Evolutionary conservation across 164 flowering plant genomes (phyloP).

Genomic region (grape (Vitis vinifera)): DNA sequence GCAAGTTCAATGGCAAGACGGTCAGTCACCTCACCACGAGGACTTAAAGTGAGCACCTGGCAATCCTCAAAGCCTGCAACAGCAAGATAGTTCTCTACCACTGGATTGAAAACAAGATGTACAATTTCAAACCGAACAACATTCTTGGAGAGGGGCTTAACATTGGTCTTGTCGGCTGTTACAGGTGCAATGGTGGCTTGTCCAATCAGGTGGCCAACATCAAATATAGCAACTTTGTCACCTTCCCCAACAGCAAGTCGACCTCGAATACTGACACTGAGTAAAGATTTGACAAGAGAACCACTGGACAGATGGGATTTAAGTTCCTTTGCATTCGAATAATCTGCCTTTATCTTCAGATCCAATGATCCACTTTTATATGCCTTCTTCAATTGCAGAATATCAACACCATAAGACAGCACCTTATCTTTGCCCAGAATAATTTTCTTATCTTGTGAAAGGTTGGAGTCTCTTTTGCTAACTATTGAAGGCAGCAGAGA

Average conservation of each 20-base stretch:
- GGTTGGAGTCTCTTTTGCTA: constrained; percentile 58
- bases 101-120: constrained; percentile 75
- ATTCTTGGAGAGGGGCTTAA: constrained; percentile 94
- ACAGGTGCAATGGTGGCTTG: constrained; percentile 91
- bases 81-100: constrained; percentile 89
- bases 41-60: constrained; percentile 86
- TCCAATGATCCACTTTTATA: constrained; percentile 96
- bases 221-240: constrained; percentile 93
- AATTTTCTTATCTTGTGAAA: constrained; percentile 64
- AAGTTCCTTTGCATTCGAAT: constrained; percentile 88
- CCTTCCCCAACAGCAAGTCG: constrained; percentile 99
- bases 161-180: constrained; percentile 93
- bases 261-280: constrained; percentile 87
- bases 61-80: constrained; percentile 99
- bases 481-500: constrained; percentile 62
- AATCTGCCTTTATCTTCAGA: constrained; percentile 91
- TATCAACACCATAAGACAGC: constrained; percentile 60
- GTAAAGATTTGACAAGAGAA: constrained; percentile 82
- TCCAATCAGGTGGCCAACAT: constrained; percentile 94
- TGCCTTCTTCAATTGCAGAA: constrained; percentile 90
- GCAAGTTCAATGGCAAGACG: constrained; percentile 97
- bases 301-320: constrained; percentile 87
- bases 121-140: constrained; percentile 96
- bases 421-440: constrained; percentile 70
- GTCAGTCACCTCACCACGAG: constrained; percentile 96